phyloP scores from a whole-genome alignment of 176 grass and related monocot species.

The Neostapfia colusana region DNA sequence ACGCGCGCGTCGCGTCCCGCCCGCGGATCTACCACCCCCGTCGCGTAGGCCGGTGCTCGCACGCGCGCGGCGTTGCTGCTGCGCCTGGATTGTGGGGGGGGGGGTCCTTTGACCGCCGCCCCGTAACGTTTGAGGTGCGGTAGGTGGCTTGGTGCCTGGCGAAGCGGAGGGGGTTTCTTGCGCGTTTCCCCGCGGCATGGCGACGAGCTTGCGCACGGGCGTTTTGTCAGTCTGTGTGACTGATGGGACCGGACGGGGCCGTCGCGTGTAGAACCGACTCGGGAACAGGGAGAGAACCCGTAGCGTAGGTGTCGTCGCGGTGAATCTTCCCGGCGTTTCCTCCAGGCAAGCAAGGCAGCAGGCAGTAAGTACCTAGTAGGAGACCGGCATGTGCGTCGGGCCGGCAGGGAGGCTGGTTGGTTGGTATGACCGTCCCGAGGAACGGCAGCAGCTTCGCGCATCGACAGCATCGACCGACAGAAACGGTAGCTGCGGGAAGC shows the following conservation, averaged over 20 bases:
- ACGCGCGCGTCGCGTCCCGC: background rate
- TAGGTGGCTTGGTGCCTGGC: no score
- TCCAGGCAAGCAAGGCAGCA: no score
- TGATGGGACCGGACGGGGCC: background rate
- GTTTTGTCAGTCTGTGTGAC: background rate
- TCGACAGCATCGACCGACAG: background rate
- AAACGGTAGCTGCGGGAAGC: background rate
- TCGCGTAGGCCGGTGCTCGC: background rate
- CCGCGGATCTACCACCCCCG: background rate
- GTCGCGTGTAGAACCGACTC: background rate
- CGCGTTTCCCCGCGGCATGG: constrained; percentile 1
- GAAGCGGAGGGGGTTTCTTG: background rate
- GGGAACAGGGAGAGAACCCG: background rate
- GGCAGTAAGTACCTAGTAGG: no score
- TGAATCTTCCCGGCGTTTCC: background rate
- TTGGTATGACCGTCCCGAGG: background rate
- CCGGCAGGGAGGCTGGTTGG: no score
- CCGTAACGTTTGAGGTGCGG: no score
- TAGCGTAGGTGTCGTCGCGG: no score
- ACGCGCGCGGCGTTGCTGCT: no score
- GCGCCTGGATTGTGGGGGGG: no score
- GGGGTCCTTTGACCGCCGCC: no score
- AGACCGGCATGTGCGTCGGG: no score
- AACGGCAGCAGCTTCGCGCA: background rate
- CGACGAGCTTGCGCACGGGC: background rate